A percentile compares a stretch with the other conserved stretches of the same genome.
These are phyloP conservation scores for Prunus campanulata DNA, from an alignment of 306 rosid genomes.

Conservation along the genomic window DNA sequence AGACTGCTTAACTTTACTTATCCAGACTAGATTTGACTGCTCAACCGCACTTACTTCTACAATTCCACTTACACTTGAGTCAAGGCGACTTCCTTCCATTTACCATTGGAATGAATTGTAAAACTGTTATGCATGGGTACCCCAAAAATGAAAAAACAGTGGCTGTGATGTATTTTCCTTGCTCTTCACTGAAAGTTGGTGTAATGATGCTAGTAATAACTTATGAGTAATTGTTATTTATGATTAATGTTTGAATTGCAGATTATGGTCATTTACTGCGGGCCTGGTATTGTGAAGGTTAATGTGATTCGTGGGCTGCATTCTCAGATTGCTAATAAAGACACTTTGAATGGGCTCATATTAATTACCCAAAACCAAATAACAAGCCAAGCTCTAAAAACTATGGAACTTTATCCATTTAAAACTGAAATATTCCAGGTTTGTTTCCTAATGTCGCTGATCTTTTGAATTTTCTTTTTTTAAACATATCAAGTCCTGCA, in stretches of 20 bases:
- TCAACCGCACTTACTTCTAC: background rate
- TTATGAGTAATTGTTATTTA: background rate
- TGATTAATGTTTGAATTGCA: conserved; percentile 31
- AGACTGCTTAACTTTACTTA: background rate
- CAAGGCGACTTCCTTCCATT: background rate
- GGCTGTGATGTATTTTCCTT: background rate
- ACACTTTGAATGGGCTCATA: conserved; percentile 59
- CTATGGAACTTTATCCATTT: conserved; percentile 43
- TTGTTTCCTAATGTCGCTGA: conserved; percentile 18
- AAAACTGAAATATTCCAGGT: conserved; percentile 95
- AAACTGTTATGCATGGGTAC: background rate
- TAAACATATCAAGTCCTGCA: background rate
- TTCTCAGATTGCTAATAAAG: conserved; percentile 61
- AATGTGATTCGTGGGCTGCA: conserved; percentile 47
- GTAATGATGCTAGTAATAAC: background rate
- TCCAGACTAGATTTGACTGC: background rate
- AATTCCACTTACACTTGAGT: background rate
- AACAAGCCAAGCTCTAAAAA: conserved; percentile 79
- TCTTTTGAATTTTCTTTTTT: background rate
- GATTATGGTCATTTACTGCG: conserved; percentile 70
- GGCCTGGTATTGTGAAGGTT: conserved; percentile 58
- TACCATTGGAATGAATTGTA: background rate
- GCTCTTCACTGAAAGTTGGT: background rate
- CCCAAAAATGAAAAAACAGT: background rate
- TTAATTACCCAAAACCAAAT: conserved; percentile 59